Percentiles rank a stretch among this genome's conserved stretches.
Conservation (phyloP, 2,329 filamentous ascomycete species). For the Trichoderma harzianum region DNA sequence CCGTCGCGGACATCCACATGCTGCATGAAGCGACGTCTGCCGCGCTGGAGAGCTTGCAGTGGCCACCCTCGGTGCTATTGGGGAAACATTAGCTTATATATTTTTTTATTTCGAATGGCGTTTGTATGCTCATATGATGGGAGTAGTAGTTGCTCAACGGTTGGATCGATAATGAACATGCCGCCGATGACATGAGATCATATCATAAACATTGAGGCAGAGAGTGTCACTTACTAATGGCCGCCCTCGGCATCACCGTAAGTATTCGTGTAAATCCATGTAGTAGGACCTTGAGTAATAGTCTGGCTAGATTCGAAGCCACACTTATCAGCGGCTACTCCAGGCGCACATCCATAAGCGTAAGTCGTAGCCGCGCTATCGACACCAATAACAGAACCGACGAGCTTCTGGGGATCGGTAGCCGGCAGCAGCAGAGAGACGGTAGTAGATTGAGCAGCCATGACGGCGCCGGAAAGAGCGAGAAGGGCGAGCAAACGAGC, state of each 20-base stretch:
- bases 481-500: conserved; percentile 27
- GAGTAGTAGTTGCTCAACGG: neutral
- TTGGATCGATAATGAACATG: neutral
- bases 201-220: neutral
- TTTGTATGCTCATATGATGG: neutral
- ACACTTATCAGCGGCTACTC: conserved; percentile 1
- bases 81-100: neutral
- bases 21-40: conserved; percentile 27
- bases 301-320: conserved; percentile 18
- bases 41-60: conserved; percentile 28
- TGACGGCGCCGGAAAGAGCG: conserved; percentile 23
- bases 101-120: neutral
- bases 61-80: conserved; percentile 20
- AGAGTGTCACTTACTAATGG: neutral
- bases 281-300: conserved; percentile 30
- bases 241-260: neutral
- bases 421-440: conserved; percentile 29
- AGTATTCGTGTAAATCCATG: conserved; percentile 18
- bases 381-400: conserved; percentile 13
- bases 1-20: neutral
- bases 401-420: conserved; percentile 23
- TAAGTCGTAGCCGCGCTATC: conserved; percentile 29
- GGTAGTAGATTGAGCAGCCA: conserved; percentile 28
- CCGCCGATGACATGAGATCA: neutral
- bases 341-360: conserved; percentile 26